Base-by-base conservation (phyloP, 257 asterid genomes). In the Primulina eburnea region DNA sequence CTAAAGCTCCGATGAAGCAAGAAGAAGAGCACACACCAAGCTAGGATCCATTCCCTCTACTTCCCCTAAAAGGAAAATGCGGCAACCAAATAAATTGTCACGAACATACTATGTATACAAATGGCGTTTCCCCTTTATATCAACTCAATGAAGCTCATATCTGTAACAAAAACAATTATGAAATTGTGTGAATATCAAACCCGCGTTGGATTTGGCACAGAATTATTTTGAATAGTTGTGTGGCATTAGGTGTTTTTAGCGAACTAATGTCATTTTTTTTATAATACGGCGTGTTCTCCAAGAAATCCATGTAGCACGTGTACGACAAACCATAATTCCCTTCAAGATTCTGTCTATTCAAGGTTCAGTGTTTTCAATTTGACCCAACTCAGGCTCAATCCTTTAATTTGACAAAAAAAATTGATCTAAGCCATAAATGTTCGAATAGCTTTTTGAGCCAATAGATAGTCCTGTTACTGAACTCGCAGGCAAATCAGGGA, bases 1-100 rank as follows among this genome's bases (percentile, higher is more conserved):
- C n/a, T 82, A 72, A 77, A 79, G 73, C 79, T 68, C 32, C 82
- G 73, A 35, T 82, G 32, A 74, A 72, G 69, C 30, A 18, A 60
- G 56, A 47, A 47, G 7, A 14, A 47, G 56, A 47, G 16, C 6
- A 47, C 53, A 4, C 2, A 47, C 56, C 56, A 14, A 47, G 37
- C 37, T 33, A 33, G 3, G 56, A 2, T 47, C 56, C 56, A 14
- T 43, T 43, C n/a, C 53, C 20, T 47, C 20, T 3, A 47, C 20
- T 47, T 8, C 56, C 56, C 4, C 56, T 47, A 4, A 47, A 47
- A 14, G 56, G 8, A 14, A 47, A 47, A 47, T 47, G 56, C 14
- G 4, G 20, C 12, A 16, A 47, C 56, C 20, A 43, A 43, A 43
- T 11, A 11, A 43, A 43, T 1, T 43, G 12, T 11, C 53, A 11